These are phyloP conservation scores for Fomitopsis betulina DNA, from an alignment of 1,284 basidiomycete species.

Conservation along the genomic window DNA sequence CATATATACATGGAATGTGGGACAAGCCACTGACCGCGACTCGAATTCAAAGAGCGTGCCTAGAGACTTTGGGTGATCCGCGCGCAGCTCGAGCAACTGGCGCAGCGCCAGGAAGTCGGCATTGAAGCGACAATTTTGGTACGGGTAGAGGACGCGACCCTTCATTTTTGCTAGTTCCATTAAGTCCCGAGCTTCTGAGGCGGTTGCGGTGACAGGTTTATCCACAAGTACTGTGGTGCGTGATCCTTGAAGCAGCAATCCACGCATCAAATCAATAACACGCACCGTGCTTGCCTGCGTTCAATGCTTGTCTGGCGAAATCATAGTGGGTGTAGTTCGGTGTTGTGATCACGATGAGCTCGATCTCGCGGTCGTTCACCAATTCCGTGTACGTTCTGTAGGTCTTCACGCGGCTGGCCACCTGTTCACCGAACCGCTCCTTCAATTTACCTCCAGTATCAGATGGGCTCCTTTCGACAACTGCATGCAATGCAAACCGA, in stretches of 20 bases:
- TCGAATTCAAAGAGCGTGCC: slow-evolving; percentile 70
- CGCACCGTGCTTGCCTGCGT: slow-evolving; percentile 75
- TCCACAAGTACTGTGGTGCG: slow-evolving; percentile 65
- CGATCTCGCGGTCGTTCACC: slow-evolving; percentile 53
- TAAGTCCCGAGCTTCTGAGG: slow-evolving; percentile 63
- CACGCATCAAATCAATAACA: neutral
- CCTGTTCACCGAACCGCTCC: slow-evolving; percentile 51
- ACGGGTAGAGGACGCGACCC: slow-evolving; percentile 66
- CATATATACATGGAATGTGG: neutral
- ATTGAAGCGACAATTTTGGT: slow-evolving; percentile 83
- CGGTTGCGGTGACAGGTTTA: slow-evolving; percentile 75
- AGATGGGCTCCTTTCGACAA: slow-evolving; percentile 57
- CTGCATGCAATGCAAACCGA: slow-evolving; percentile 66
- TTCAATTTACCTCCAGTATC: slow-evolving; percentile 56
- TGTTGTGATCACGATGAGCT: slow-evolving; percentile 69
- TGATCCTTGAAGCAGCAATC: neutral
- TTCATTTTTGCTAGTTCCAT: slow-evolving; percentile 61
- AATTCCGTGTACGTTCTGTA: slow-evolving; percentile 52
- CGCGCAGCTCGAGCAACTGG: slow-evolving; percentile 54
- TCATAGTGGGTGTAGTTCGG: slow-evolving; percentile 79
- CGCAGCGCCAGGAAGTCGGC: slow-evolving; percentile 78
- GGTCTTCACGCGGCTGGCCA: slow-evolving; percentile 38
- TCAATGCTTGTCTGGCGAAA: slow-evolving; percentile 58
- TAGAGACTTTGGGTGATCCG: slow-evolving; percentile 45
- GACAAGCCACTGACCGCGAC: slow-evolving; percentile 49